Conservation (phyloP, 1,284 basidiomycete species). For the Vanrija pseudolonga region DNA sequence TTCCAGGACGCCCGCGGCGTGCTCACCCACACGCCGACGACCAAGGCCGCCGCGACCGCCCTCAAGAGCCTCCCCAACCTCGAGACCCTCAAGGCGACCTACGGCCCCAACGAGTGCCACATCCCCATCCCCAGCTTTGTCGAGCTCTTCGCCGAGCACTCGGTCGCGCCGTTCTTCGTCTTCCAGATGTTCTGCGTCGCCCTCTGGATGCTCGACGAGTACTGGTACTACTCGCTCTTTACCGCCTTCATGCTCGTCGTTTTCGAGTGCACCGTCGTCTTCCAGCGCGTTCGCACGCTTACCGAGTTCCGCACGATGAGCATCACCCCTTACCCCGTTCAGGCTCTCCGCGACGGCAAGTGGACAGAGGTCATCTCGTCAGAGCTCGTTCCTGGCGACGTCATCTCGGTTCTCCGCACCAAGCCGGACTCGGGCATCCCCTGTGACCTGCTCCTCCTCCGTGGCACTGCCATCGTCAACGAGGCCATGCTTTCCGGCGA, state of each 20-base stretch:
- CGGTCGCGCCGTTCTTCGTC: constrained; percentile 91
- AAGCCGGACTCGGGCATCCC: constrained; percentile 81
- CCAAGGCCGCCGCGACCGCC: constrained; percentile 4
- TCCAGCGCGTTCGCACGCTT: constrained; percentile 84
- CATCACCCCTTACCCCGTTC: constrained; percentile 79
- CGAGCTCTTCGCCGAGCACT: constrained; percentile 85
- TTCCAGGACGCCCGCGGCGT: constrained; percentile 62
- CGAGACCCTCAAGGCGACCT: constrained; percentile 56
- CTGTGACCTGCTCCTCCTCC: constrained; percentile 81
- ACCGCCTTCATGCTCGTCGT: constrained; percentile 95
- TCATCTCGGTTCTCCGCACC: constrained; percentile 75
- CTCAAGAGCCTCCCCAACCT: constrained; percentile 39
- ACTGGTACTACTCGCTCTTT: constrained; percentile 96
- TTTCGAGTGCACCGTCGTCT: constrained; percentile 96
- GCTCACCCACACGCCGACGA: constrained; percentile 27
- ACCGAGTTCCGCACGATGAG: constrained; percentile 95
- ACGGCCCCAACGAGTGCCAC: constrained; percentile 89
- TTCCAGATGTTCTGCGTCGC: constrained; percentile 96
- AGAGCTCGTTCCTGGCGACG: constrained; percentile 80
- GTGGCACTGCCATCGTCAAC: constrained; percentile 89
- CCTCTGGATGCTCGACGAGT: constrained; percentile 92
- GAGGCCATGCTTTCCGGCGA: constrained; percentile 97
- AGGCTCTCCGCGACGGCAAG: constrained; percentile 70
- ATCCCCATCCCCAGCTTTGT: constrained; percentile 90
- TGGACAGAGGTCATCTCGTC: constrained; percentile 79